Conservation (phyloP, 2,329 filamentous ascomycete species). For the Aspergillus fischeri region DNA sequence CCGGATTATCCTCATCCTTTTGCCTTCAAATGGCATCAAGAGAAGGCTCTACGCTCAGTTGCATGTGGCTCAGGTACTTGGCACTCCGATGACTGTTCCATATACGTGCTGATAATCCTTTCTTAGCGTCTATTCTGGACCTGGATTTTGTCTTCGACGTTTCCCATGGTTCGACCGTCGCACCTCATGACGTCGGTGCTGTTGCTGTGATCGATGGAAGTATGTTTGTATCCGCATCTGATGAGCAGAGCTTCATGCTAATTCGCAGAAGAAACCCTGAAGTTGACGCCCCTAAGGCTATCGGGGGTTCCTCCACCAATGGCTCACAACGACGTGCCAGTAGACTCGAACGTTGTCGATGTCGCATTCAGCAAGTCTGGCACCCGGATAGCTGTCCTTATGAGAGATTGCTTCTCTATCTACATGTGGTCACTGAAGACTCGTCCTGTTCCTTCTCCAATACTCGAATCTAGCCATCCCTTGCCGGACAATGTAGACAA, state of each 20-base stretch:
- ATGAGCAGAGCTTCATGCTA: slow-evolving; percentile 5
- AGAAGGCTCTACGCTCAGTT: slow-evolving; percentile 69
- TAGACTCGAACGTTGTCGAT: slow-evolving; percentile 64
- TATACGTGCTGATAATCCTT: background rate
- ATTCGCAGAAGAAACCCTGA: slow-evolving; percentile 53
- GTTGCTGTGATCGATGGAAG: slow-evolving; percentile 82
- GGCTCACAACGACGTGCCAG: slow-evolving; percentile 69
- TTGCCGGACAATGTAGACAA: slow-evolving; percentile 25
- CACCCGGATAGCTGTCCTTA: slow-evolving; percentile 66
- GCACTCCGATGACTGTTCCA: slow-evolving; percentile 6
- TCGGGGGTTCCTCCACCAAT: slow-evolving; percentile 91
- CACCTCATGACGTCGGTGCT: slow-evolving; percentile 72
- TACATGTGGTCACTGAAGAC: slow-evolving; percentile 63
- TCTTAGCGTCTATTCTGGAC: slow-evolving; percentile 49
- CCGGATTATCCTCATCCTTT: slow-evolving; percentile 20
- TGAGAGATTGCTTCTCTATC: slow-evolving; percentile 61
- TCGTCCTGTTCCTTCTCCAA: slow-evolving; percentile 32
- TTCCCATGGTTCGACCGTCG: slow-evolving; percentile 62
- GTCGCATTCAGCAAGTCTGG: slow-evolving; percentile 67
- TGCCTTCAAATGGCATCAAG: slow-evolving; percentile 69
- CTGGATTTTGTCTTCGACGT: slow-evolving; percentile 67
- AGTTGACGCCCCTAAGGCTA: slow-evolving; percentile 77
- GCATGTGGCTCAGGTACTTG: slow-evolving; percentile 48
- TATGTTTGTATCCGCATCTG: slow-evolving; percentile 29
- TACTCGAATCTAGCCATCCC: slow-evolving; percentile 37